A percentile compares a stretch with the other conserved stretches of the same genome.
phyloP scores from a whole-genome alignment of 2,329 filamentous ascomycete genomes.

The Sclerotinia borealis region DNA sequence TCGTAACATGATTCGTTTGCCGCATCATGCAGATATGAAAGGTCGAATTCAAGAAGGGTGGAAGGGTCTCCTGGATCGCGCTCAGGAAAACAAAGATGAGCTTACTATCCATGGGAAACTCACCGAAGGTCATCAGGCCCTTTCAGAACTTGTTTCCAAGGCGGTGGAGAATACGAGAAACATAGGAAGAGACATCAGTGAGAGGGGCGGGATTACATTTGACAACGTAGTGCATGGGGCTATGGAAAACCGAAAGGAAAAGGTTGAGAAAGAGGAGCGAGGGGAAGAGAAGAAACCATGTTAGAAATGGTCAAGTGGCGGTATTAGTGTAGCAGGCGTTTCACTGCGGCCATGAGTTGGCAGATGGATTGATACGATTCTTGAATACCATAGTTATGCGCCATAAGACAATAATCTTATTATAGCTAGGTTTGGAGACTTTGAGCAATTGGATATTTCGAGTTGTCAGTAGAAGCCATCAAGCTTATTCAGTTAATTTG shows the following conservation, averaged over 20 bases:
- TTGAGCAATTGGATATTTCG: neutral
- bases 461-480: neutral
- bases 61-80: conserved; percentile 29
- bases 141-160: conserved; percentile 26
- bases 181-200: conserved; percentile 4
- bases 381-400: neutral
- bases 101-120: conserved; percentile 11
- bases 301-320: neutral
- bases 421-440: neutral
- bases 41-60: conserved; percentile 26
- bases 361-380: neutral
- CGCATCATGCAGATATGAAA: conserved; percentile 16
- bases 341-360: neutral
- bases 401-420: neutral
- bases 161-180: conserved; percentile 23
- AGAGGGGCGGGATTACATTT: neutral
- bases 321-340: neutral
- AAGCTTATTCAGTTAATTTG: neutral
- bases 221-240: conserved; percentile 18
- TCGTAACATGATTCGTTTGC: conserved; percentile 28
- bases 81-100: conserved; percentile 21
- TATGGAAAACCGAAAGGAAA: conserved; percentile 20
- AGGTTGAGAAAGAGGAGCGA: conserved; percentile 4
- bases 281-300: neutral
- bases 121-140: conserved; percentile 11